Percentiles rank a stretch among this genome's conserved stretches.
Evolutionary conservation across 2,329 filamentous ascomycete species (phyloP).

Genomic region (Calonectria fujianensis): DNA sequence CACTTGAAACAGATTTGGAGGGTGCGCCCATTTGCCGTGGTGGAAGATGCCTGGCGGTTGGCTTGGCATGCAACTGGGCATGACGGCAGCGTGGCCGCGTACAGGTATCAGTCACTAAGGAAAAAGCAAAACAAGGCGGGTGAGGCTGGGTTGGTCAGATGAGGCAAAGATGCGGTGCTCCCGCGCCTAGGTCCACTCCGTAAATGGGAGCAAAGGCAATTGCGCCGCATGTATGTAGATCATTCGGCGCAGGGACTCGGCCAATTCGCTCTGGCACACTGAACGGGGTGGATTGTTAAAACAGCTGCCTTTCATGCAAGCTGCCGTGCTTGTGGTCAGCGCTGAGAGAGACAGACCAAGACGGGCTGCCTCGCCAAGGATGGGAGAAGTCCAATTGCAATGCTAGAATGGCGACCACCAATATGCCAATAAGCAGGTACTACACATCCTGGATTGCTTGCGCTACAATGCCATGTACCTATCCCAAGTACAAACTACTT

Average conservation of each 20-base stretch:
- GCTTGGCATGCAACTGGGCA: constrained; percentile 13
- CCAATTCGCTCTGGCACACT: constrained; percentile 26
- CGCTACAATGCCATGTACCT: neutral
- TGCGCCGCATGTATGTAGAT: constrained; percentile 17
- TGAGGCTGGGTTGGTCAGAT: constrained; percentile 3
- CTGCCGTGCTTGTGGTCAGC: constrained; percentile 12
- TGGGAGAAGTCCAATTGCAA: constrained; percentile 21
- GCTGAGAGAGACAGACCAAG: neutral
- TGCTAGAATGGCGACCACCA: neutral
- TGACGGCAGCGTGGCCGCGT: neutral
- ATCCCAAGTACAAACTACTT: neutral
- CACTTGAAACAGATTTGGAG: constrained; percentile 29
- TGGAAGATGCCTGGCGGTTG: neutral
- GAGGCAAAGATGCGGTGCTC: constrained; percentile 18
- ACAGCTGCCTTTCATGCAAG: constrained; percentile 29
- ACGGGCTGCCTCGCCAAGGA: neutral
- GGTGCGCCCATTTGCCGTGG: neutral
- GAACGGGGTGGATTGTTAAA: constrained; percentile 15
- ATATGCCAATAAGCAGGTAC: constrained; percentile 3
- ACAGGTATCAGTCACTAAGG: neutral
- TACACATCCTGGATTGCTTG: neutral
- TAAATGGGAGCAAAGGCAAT: neutral
- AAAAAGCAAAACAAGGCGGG: constrained; percentile 9
- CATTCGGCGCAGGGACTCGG: constrained; percentile 18
- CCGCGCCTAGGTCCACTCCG: constrained; percentile 10